Evolutionary conservation across 2,329 filamentous ascomycete genomes (phyloP), one percentile per base, ranked within the genome.

Genomic region (Botrytis fragariae): DNA sequence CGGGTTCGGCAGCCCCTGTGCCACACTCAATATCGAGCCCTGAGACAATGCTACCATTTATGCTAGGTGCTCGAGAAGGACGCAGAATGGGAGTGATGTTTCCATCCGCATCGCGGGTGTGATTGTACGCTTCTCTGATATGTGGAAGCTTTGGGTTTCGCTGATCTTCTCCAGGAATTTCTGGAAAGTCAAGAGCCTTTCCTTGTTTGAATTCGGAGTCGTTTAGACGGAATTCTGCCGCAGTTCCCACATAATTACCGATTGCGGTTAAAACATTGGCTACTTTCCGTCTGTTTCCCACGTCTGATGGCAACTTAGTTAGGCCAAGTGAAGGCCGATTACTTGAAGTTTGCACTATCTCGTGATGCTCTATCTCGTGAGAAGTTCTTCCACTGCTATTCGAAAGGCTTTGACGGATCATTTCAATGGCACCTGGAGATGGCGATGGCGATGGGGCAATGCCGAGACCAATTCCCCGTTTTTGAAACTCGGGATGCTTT

Each of bases 141-240:
- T 81, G 76, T 29, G 74, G 69, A 1, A 88, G 77, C 0, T 79
- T 76, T 0, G 76, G 78, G 64, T 88, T 88, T 44, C 86, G 83
- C 3, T 80, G 74, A 1, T 74, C 77, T 75, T 90, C 88, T 3
- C 87, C 89, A 0, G 89, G 89, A 0, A 88, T 82, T 71, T 86
- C 84, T 0, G 89, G 89, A 65, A 85, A 91, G n/a, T 83, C 82
- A n/a, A 80, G 78, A 5, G 86, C 85, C 61, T 81, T 81, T 29
- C 85, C 84, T 6, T 80, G 80, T 65, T 83, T 83, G 76, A 88
- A 89, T 1, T 83, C 83, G 0, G 83, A 84, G 44, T 86, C 83
- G 71, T 89, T 85, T 72, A 85, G 85, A 12, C 82, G 83, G n/a
- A 86, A 82, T 2, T 84, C 82, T 0, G 84, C 82, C 44, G 86